Conservation (phyloP, 2,329 filamentous ascomycete genomes). For the Ciborinia camelliae region DNA sequence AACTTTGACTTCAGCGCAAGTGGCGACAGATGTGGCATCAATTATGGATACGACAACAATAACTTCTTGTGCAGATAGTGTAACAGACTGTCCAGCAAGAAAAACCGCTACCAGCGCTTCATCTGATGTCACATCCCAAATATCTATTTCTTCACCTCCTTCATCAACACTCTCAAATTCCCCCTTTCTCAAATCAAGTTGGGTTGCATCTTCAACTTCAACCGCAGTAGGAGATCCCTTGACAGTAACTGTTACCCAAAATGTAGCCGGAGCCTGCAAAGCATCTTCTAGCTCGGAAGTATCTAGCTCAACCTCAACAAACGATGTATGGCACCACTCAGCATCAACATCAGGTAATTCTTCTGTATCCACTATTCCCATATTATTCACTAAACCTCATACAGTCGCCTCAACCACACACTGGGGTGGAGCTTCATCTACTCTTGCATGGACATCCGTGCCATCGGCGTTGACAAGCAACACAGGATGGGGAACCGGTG, state of each 20-base stretch:
- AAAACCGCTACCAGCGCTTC: not conserved
- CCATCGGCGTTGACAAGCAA: not conserved
- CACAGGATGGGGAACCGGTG: not conserved
- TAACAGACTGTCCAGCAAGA: slow-evolving; percentile 13
- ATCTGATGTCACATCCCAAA: not conserved
- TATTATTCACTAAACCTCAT: not conserved
- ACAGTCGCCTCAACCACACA: not conserved
- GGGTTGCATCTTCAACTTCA: not conserved
- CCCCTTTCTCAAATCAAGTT: not conserved
- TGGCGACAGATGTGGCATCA: slow-evolving; percentile 3
- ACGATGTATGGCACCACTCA: not conserved
- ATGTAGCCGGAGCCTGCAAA: not conserved
- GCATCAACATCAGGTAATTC: slow-evolving; percentile 8
- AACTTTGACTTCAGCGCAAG: not conserved
- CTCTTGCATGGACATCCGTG: not conserved
- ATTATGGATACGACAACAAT: slow-evolving; percentile 9
- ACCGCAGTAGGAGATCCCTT: not conserved
- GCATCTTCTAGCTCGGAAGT: not conserved
- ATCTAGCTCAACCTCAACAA: slow-evolving; percentile 3
- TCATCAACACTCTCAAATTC: not conserved
- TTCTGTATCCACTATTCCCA: not conserved
- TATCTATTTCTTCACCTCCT: not conserved
- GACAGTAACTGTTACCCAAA: slow-evolving; percentile 8
- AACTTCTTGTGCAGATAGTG: slow-evolving; percentile 13
- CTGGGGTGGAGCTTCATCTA: not conserved